Conservation (phyloP, 306 rosid species). For the Cucurbita ficifolia region DNA sequence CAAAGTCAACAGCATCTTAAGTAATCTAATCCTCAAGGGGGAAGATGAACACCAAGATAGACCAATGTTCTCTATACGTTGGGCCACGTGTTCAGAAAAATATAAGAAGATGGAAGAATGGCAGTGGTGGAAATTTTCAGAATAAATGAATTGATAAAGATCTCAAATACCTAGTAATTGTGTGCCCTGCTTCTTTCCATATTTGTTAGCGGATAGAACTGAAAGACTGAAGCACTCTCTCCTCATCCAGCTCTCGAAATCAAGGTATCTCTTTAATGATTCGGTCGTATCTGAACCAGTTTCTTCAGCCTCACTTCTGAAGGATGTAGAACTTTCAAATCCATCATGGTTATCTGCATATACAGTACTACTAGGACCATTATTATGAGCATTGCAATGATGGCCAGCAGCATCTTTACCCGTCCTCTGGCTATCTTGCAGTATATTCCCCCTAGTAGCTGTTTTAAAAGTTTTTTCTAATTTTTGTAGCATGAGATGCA, state of each 20-base stretch:
- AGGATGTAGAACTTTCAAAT: slow-evolving; percentile 41
- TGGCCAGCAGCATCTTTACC: slow-evolving; percentile 14
- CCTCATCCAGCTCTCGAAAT: slow-evolving; percentile 64
- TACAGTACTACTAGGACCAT: slow-evolving; percentile 21
- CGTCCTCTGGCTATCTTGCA: slow-evolving; percentile 10
- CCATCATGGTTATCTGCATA: slow-evolving; percentile 25
- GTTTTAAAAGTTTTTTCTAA: slow-evolving; percentile 43
- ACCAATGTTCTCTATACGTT: slow-evolving; percentile 17
- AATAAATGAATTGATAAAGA: slow-evolving; percentile 26
- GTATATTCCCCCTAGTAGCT: slow-evolving; percentile 27
- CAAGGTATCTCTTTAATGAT: slow-evolving; percentile 44
- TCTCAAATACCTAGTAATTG: slow-evolving; percentile 36
- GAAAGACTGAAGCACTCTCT: slow-evolving; percentile 40
- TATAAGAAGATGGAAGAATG: slow-evolving; percentile 23
- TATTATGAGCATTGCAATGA: slow-evolving; percentile 17
- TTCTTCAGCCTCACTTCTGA: slow-evolving; percentile 42
- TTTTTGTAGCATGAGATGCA: slow-evolving; percentile 49
- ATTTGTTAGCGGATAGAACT: slow-evolving; percentile 28
- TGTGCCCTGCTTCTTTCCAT: slow-evolving; percentile 35
- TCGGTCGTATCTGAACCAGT: slow-evolving; percentile 29
- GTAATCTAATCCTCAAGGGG: slow-evolving; percentile 44
- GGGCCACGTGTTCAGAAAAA: slow-evolving; percentile 25
- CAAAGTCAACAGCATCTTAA: slow-evolving; percentile 38
- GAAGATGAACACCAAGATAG: slow-evolving; percentile 17
- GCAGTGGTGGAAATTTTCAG: slow-evolving; percentile 23